phyloP scores from a whole-genome alignment of 164 flowering plant genomes.

The Vitis rotundifolia region DNA sequence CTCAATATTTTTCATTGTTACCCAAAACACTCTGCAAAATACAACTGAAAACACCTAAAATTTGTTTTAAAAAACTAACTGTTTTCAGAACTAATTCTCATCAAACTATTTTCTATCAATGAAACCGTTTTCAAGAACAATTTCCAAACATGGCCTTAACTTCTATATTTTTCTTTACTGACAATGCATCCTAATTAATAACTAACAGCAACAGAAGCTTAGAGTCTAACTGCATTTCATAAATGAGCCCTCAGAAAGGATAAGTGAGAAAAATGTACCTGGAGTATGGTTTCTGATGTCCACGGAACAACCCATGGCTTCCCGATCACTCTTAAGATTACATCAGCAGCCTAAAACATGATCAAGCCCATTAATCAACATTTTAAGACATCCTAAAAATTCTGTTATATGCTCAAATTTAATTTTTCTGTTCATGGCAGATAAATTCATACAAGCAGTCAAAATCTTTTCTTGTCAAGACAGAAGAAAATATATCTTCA shows the following conservation, averaged over 20 bases:
- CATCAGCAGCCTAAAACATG: constrained; percentile 61
- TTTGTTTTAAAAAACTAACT: neutral
- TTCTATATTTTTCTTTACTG: neutral
- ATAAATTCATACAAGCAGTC: neutral
- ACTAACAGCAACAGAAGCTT: too few relatives aligned
- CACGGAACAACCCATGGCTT: constrained; percentile 92
- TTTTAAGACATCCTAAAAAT: neutral
- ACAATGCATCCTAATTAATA: too few relatives aligned
- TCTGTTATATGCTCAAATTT: neutral
- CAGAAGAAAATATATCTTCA: neutral
- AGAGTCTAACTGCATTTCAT: too few relatives aligned
- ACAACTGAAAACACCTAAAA: too few relatives aligned
- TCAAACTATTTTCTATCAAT: too few relatives aligned
- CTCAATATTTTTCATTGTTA: too few relatives aligned
- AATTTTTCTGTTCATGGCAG: neutral
- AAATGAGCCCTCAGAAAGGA: too few relatives aligned
- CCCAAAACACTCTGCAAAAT: too few relatives aligned
- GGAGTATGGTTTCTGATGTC: constrained; percentile 85
- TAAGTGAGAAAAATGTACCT: constrained; percentile 35
- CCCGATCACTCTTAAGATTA: constrained; percentile 42
- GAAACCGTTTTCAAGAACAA: neutral
- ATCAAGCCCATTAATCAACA: constrained; percentile 14
- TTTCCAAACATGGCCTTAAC: neutral
- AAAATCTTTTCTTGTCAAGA: neutral
- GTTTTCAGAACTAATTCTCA: too few relatives aligned